Evolutionary conservation across 345 rosid genomes (phyloP).

Genomic region (Eucalyptus decipiens): DNA sequence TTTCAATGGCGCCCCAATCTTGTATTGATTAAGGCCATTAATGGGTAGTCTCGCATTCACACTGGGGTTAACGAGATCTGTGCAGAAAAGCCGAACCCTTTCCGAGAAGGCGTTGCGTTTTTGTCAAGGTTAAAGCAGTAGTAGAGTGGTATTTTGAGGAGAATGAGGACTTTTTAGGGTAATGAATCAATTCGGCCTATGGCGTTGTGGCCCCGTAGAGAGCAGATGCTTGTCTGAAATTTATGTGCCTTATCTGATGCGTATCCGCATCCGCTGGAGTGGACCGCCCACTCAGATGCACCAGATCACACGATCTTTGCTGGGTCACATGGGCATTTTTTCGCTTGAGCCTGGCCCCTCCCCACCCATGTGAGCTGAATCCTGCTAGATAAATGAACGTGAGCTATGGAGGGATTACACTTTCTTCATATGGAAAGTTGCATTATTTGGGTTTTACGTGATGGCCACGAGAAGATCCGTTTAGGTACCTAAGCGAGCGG

Average conservation of each 20-base stretch:
- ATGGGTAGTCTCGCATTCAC: not conserved
- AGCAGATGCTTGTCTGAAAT: not conserved
- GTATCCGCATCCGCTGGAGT: not conserved
- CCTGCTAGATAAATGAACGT: not conserved
- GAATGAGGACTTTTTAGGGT: not conserved
- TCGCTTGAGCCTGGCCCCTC: not conserved
- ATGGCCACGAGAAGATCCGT: not conserved
- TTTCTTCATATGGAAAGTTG: not conserved
- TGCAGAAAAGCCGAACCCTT: not conserved
- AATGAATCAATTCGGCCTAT: not conserved
- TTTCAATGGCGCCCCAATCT: not conserved
- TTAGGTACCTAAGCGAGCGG: not conserved
- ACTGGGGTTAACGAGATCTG: not conserved
- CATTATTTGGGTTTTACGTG: not conserved
- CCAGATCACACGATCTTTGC: not conserved
- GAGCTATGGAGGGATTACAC: not conserved
- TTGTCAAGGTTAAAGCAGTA: not conserved
- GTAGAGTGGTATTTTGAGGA: not conserved
- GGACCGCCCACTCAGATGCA: not conserved
- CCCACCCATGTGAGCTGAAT: not conserved
- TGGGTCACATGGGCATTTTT: not conserved
- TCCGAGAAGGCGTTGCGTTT: not conserved
- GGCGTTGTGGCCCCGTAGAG: not conserved
- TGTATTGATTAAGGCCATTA: not conserved
- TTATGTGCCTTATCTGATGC: not conserved